Conservation (phyloP, 768 basidiomycete species). For the Xerocomus potaroensis region DNA sequence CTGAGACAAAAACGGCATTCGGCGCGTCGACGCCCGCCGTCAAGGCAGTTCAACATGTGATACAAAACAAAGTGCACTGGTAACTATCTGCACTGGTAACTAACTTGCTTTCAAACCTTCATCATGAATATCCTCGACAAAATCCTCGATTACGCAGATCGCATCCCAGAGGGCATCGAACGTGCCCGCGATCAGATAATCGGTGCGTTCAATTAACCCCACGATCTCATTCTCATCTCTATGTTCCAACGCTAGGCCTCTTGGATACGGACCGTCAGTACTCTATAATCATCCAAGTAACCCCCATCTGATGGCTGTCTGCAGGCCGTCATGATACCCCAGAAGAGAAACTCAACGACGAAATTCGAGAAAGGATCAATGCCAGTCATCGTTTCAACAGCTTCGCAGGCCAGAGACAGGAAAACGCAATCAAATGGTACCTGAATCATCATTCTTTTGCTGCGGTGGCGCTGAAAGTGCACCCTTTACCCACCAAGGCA, state of each 20-base stretch:
- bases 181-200: constrained; percentile 35
- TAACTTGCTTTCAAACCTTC: constrained; percentile 2
- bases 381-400: constrained; percentile 77
- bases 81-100: too few relatives aligned
- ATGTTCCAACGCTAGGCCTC: constrained; percentile 24
- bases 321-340: constrained; percentile 70
- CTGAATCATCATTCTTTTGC: constrained; percentile 11
- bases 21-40: background rate
- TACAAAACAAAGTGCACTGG: too few relatives aligned
- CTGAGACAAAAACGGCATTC: background rate
- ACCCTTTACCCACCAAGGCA: constrained; percentile 45
- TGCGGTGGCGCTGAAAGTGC: background rate
- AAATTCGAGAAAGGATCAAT: constrained; percentile 70
- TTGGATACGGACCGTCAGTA: constrained; percentile 33
- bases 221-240: background rate
- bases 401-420: constrained; percentile 69
- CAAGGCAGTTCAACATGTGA: constrained; percentile 1
- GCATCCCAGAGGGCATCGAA: constrained; percentile 36
- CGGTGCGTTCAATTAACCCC: constrained; percentile 22
- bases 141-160: constrained; percentile 32
- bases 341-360: constrained; percentile 66
- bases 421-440: constrained; percentile 82
- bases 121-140: constrained; percentile 41
- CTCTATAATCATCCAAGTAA: background rate
- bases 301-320: background rate